Base-by-base conservation (phyloP, 1,284 basidiomycete species). In the Cutaneotrichosporon sp. region DNA sequence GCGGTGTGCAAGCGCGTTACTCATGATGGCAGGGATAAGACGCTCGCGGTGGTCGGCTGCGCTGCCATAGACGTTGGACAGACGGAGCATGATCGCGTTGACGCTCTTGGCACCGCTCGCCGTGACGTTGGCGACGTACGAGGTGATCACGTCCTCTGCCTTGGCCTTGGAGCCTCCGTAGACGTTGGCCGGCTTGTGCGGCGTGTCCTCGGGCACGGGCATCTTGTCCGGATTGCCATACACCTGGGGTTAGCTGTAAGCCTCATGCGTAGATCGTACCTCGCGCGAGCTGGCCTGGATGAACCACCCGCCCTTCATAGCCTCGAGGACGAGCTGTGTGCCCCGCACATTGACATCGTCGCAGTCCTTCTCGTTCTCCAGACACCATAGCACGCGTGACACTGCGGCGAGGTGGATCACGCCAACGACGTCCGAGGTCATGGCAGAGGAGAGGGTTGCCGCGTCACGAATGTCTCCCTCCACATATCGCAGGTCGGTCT, bases 321-420 rank as follows among this genome's bases (percentile, higher is more conserved):
- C 66, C 8, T 67, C 53, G 16, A 74, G 54, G 5, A 76, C 60
- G 13, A 59, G 42, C 38, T 68, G 59, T 3, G 69, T 69, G 8
- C 70, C 74, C 27, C 62, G 58, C n/a, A 70, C 69, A 54, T 76
- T 76, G 61, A 76, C 71, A 55, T 71, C 69, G 36, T 50, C 43
- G 55, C 74, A 76, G 54, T 73, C 72, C 18, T 47, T 50, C 31
- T 69, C 64, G 64, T 74, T 72, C 55, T 73, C 70, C 4, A 72
- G 43, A 34, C 74, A 76, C 68, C 68, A 70, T 14, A 63, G 54
- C 2, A 74, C 69, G 7, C 72, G 64, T 2, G 70, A 70, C 9
- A 76, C 72, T 20, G 70, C 74, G 1, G 72, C 74, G 33, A 76
- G 69, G 50, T 76, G 64, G 47, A 76, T 68, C 25, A 74, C 65